phyloP scores from a whole-genome alignment of 306 rosid species.

The Trifolium dubium region DNA sequence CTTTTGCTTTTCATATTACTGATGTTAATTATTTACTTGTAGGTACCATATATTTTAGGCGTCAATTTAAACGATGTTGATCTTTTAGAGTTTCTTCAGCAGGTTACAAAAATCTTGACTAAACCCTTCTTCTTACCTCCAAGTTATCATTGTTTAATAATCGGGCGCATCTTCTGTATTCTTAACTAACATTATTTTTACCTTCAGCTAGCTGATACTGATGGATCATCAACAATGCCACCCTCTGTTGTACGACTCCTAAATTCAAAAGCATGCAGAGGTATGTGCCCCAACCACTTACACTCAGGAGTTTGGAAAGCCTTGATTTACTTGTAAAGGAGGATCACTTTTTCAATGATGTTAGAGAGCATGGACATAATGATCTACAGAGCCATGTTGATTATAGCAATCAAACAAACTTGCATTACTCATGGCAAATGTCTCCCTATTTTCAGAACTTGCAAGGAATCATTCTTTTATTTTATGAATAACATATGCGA shows the following conservation, averaged over 20 bases:
- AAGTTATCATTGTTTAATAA: constrained; percentile 32
- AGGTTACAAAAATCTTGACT: constrained; percentile 55
- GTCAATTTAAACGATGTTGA: constrained; percentile 77
- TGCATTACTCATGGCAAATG: background rate
- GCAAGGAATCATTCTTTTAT: background rate
- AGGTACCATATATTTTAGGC: constrained; percentile 95
- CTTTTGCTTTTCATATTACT: constrained; percentile 31
- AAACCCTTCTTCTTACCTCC: constrained; percentile 22
- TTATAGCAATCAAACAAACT: background rate
- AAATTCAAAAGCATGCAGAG: constrained; percentile 93
- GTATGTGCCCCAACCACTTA: constrained; percentile 48
- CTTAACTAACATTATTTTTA: constrained; percentile 22
- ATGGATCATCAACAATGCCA: constrained; percentile 90
- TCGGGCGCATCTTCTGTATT: constrained; percentile 6
- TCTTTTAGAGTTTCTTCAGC: constrained; percentile 96
- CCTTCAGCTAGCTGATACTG: constrained; percentile 84
- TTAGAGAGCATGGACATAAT: constrained; percentile 18
- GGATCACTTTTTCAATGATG: constrained; percentile 19
- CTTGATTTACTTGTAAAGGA: constrained; percentile 10
- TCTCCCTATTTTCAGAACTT: background rate
- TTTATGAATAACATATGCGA: constrained; percentile 9
- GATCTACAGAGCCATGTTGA: constrained; percentile 2
- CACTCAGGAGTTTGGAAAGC: constrained; percentile 19
- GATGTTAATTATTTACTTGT: constrained; percentile 40
- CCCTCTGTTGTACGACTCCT: constrained; percentile 84